Conservation (phyloP, 331 rosid species). For the Pyrus hybrid region DNA sequence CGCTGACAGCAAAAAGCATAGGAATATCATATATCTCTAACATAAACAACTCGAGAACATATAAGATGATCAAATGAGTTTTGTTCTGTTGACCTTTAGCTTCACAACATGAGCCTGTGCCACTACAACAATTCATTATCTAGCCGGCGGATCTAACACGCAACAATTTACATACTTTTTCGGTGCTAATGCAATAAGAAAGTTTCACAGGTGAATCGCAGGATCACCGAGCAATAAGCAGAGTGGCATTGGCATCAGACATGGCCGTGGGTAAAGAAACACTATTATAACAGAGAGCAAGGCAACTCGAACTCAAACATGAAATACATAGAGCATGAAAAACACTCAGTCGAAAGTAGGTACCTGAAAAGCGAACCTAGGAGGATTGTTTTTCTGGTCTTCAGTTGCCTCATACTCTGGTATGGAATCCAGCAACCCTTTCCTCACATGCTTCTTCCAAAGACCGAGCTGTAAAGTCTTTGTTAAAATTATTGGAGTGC, state of each 20-base stretch:
- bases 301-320: conserved; percentile 1
- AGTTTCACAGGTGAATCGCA: neutral
- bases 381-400: conserved; percentile 31
- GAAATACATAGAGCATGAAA: neutral
- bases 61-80: neutral
- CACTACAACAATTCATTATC: neutral
- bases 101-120: neutral
- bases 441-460: conserved; percentile 45
- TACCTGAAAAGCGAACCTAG: conserved; percentile 51
- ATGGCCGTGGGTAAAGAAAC: no score
- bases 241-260: no score
- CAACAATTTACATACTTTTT: neutral
- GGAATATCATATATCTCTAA: neutral
- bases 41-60: neutral
- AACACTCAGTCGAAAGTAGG: neutral
- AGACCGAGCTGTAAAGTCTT: conserved; percentile 44
- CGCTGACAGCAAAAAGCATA: neutral
- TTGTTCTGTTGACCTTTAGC: neutral
- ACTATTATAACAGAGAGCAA: neutral
- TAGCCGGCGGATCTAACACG: no score
- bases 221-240: neutral
- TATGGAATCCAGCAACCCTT: conserved; percentile 51
- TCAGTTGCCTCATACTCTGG: conserved; percentile 54
- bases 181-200: neutral
- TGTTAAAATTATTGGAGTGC: conserved; percentile 69